Percentiles rank a stretch among this genome's conserved stretches.
Evolutionary conservation across 257 asterid species (phyloP).

Genomic region (Knoxia roxburghii): DNA sequence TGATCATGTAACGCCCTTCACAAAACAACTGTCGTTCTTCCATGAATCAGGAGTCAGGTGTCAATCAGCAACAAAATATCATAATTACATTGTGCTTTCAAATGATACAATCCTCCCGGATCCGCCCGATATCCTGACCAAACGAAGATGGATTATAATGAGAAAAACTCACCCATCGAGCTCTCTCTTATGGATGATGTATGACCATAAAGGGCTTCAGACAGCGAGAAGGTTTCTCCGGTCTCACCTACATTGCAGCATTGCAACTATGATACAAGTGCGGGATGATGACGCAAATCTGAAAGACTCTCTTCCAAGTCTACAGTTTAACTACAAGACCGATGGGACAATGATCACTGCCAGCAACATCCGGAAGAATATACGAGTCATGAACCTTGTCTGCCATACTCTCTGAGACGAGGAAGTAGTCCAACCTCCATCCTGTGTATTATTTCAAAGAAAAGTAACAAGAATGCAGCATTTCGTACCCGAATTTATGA

Average conservation of each 20-base stretch:
- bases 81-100: no score
- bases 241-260: not conserved
- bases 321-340: slow-evolving; percentile 77
- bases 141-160: no score
- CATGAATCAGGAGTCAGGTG: not conserved
- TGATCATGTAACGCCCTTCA: not conserved
- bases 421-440: slow-evolving; percentile 97
- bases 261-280: not conserved
- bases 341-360: slow-evolving; percentile 89
- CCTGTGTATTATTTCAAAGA: slow-evolving; percentile 35
- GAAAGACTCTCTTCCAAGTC: slow-evolving; percentile 2
- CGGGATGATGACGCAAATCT: no score
- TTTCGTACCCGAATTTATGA: not conserved
- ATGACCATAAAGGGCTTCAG: no score
- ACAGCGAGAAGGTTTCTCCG: no score
- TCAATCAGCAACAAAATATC: not conserved
- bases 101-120: no score
- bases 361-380: slow-evolving; percentile 78
- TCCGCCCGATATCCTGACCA: no score
- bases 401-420: slow-evolving; percentile 65
- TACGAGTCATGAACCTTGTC: slow-evolving; percentile 70
- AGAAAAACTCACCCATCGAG: no score
- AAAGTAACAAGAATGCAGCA: not conserved
- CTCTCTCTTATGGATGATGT: no score
- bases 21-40: not conserved